Base-by-base conservation (phyloP, 2,329 filamentous ascomycete species). In the Paraconiothyrium brasiliense region DNA sequence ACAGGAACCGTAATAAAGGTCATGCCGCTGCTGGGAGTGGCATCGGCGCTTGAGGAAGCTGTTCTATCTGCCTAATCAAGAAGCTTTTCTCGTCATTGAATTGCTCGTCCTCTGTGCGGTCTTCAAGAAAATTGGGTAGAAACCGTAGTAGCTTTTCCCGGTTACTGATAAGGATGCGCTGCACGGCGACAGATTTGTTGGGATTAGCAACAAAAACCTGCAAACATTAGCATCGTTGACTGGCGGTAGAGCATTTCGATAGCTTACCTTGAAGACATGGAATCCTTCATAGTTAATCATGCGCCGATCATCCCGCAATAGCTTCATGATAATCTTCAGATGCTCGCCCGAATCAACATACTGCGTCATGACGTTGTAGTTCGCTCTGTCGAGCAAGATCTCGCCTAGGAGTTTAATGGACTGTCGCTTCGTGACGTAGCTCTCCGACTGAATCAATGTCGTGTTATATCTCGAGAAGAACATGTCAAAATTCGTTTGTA, bases 231-330 rank as follows among this genome's bases (percentile, higher is more conserved):
- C 34, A 49, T 59, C 6, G 34, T 35, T 20, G 54, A 37, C 24
- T 16, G 37, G 44, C 20, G 61, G 32, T 22, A 1, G n/a, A 1
- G 32, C 30, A n/a, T 46, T 5, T 48, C 6, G 10, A 46, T 0
- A 7, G 51, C 66, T 50, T 63, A 88, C 87, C 84, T 99, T 99
- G 86, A 99, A 99, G 46, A 99, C 94, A 77, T 99, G 95, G 78
- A 99, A 99, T 8, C 94, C 95, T 79, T 99, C 95, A 78, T 99
- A 99, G 80, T 98, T 95, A 64, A 99, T 95, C 94, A 99, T 99
- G 80, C 97, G 95, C 70, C 94, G 89, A 79, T 98, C 94, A 78
- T 98, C 95, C 69, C 93, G 90, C 63, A 99, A 84, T 62, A 99
- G 85, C 79, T 97, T 98, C 95, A 99, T 99, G 82, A 94, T 95